Evolutionary conservation across 208 protist genomes (phyloP).

Genomic region (Leishmania martiniquensis): DNA sequence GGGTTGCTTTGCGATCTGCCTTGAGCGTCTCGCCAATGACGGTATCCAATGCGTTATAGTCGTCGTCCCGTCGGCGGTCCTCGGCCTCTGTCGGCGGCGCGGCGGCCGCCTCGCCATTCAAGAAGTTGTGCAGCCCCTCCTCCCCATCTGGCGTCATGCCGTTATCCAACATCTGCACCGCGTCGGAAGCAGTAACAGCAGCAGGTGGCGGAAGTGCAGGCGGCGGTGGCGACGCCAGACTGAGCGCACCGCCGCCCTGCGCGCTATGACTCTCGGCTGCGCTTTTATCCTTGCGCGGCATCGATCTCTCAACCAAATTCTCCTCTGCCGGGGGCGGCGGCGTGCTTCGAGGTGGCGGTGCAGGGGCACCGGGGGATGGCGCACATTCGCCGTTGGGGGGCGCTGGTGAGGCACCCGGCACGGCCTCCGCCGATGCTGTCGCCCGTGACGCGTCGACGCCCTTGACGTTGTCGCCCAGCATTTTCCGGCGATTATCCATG

Average conservation of each 20-base stretch:
- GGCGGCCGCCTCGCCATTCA: slow-evolving; percentile 62
- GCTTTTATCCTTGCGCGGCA: not conserved
- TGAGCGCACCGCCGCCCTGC: not conserved
- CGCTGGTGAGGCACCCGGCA: not conserved
- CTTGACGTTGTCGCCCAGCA: slow-evolving; percentile 45
- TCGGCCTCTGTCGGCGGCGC: slow-evolving; percentile 30
- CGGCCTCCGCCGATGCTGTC: not conserved
- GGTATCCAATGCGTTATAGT: slow-evolving; percentile 75
- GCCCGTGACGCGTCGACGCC: not conserved
- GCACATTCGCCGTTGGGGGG: not conserved
- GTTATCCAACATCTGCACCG: slow-evolving; percentile 3
- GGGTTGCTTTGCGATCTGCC: slow-evolving; percentile 3
- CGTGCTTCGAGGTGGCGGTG: not conserved
- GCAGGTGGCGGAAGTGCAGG: not conserved
- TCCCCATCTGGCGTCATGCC: slow-evolving; percentile 48
- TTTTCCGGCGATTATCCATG: slow-evolving; percentile 79
- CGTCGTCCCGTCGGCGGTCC: slow-evolving; percentile 47
- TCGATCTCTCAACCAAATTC: not conserved
- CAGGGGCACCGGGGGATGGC: not conserved
- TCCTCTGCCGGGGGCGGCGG: not conserved
- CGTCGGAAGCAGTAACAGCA: not conserved
- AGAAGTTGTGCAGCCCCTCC: slow-evolving; percentile 57
- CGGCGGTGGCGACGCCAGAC: not conserved
- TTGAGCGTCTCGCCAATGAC: slow-evolving; percentile 65
- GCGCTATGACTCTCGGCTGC: slow-evolving; percentile 33